These are phyloP conservation scores for Kodamaea leandrae DNA, from an alignment of 805 yeast genomes.

Conservation along the genomic window DNA sequence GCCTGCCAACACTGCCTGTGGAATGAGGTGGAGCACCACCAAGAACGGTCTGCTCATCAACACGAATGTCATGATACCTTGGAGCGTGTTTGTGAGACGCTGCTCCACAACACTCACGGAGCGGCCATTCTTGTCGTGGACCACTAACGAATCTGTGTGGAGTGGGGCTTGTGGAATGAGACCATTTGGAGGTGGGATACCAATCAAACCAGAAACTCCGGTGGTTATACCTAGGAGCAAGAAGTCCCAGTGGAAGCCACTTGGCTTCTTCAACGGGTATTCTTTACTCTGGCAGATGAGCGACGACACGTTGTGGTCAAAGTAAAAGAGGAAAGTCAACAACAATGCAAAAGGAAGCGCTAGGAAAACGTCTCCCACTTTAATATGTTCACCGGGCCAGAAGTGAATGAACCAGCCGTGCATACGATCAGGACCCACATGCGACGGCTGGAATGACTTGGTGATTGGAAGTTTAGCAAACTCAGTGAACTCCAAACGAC, in stretches of 20 bases:
- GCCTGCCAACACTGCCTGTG: slow-evolving; percentile 92
- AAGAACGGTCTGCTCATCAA: slow-evolving; percentile 89
- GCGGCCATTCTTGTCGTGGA: slow-evolving; percentile 41
- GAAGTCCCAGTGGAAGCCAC: slow-evolving; percentile 92
- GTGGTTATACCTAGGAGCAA: slow-evolving; percentile 81
- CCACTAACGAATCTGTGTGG: slow-evolving; percentile 76
- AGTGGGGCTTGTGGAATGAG: slow-evolving; percentile 96
- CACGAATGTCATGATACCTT: slow-evolving; percentile 79
- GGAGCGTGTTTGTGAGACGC: slow-evolving; percentile 76
- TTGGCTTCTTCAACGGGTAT: slow-evolving; percentile 79
- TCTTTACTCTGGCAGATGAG: slow-evolving; percentile 85
- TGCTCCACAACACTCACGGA: slow-evolving; percentile 78
- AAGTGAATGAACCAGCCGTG: slow-evolving; percentile 78
- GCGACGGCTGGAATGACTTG: slow-evolving; percentile 73
- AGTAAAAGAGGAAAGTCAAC: slow-evolving; percentile 80
- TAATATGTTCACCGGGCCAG: slow-evolving; percentile 56
- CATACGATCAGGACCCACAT: slow-evolving; percentile 31
- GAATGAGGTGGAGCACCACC: slow-evolving; percentile 75
- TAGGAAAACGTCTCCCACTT: slow-evolving; percentile 74
- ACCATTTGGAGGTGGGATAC: slow-evolving; percentile 96
- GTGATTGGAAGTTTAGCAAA: slow-evolving; percentile 68
- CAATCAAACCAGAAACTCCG: slow-evolving; percentile 81
- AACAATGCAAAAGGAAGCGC: slow-evolving; percentile 92
- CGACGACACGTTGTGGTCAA: slow-evolving; percentile 94
- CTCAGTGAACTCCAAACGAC: slow-evolving; percentile 54